Conservation (phyloP, 2,329 filamentous ascomycete species). For the Achaetomium macrosporum region DNA sequence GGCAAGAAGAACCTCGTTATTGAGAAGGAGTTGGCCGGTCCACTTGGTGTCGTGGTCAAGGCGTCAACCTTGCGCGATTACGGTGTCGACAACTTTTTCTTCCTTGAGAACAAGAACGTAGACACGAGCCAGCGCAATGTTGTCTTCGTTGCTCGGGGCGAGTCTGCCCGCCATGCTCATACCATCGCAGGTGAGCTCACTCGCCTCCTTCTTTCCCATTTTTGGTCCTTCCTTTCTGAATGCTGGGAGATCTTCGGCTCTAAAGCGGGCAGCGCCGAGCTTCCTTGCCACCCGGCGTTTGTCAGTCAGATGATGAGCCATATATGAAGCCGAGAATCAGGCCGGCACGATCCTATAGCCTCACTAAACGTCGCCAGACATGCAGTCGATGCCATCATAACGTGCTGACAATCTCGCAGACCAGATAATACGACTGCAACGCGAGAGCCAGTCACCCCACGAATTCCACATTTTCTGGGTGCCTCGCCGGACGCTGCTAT, state of each 20-base stretch:
- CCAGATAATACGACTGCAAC: slow-evolving; percentile 84
- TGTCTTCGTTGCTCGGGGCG: slow-evolving; percentile 85
- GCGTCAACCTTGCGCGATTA: slow-evolving; percentile 95
- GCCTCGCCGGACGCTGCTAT: slow-evolving; percentile 83
- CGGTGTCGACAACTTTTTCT: slow-evolving; percentile 95
- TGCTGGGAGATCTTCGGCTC: background rate
- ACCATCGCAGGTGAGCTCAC: slow-evolving; percentile 72
- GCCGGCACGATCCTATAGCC: slow-evolving; percentile 11
- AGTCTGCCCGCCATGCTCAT: slow-evolving; percentile 78
- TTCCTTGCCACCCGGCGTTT: slow-evolving; percentile 13
- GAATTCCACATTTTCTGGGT: slow-evolving; percentile 98
- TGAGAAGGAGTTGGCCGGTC: slow-evolving; percentile 82
- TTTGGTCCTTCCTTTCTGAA: too few relatives aligned
- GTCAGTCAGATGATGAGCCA: slow-evolving; percentile 15
- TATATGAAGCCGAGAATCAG: slow-evolving; percentile 19
- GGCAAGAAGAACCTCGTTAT: slow-evolving; percentile 98
- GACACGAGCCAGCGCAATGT: slow-evolving; percentile 93
- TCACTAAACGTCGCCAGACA: slow-evolving; percentile 17
- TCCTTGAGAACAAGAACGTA: slow-evolving; percentile 91
- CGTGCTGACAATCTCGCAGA: slow-evolving; percentile 60
- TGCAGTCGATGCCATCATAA: slow-evolving; percentile 46
- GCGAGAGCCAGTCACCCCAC: slow-evolving; percentile 83
- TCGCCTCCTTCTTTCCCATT: background rate
- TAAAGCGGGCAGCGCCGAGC: slow-evolving; percentile 25
- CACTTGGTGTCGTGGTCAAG: slow-evolving; percentile 86